Evolutionary conservation across 108 stramenopile species (phyloP), one percentile per base, ranked within the genome.

Genomic region (Aureococcus anophagefferens): DNA sequence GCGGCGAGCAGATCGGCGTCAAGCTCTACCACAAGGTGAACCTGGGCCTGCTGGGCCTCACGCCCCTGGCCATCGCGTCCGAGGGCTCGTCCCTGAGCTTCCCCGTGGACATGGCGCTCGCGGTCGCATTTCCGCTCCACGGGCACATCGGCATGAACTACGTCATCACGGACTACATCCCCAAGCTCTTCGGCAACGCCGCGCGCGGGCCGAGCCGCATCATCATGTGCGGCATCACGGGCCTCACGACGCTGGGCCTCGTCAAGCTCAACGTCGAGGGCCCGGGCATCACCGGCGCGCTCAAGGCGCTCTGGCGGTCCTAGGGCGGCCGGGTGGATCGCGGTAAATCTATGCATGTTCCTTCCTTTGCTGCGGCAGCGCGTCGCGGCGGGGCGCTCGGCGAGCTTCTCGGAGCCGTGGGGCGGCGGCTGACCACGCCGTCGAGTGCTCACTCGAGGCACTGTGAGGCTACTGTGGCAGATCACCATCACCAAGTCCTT

Each of bases 81-180:
- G 35, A 65, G 32, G 68, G 68, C 44, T 70, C 81, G 31, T 18
- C 32, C 33, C 15, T 89, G 46, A 81, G 88, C 73, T 84, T 89
- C 68, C 71, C 74, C 18, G 81, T 93, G 67, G 95, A 93, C 32
- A 67, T 91, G 44, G 64, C 79, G 17, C 71, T 96, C 46, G 79
- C 89, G 33, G 85, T 79, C 40, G 84, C 80, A 30, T 81, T 96
- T 69, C 76, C 91, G 33, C 83, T 84, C 7, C 95, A 96, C 73
- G 77, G 77, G 33, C 92, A 91, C 89, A 88, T 96, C 69, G 95
- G 92, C 28, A 70, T 96, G 80, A 93, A 92, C 80, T 92, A 93
- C 75, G 92, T 96, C 5, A 83, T 84, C 16, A 89, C 90, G n/a
- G 95, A 96, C 78, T 96, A 96, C 73, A 91, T 89, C 1, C 95